These are phyloP conservation scores for Trichosporon inkin DNA, from an alignment of 1,284 basidiomycete genomes.

Conservation along the genomic window DNA sequence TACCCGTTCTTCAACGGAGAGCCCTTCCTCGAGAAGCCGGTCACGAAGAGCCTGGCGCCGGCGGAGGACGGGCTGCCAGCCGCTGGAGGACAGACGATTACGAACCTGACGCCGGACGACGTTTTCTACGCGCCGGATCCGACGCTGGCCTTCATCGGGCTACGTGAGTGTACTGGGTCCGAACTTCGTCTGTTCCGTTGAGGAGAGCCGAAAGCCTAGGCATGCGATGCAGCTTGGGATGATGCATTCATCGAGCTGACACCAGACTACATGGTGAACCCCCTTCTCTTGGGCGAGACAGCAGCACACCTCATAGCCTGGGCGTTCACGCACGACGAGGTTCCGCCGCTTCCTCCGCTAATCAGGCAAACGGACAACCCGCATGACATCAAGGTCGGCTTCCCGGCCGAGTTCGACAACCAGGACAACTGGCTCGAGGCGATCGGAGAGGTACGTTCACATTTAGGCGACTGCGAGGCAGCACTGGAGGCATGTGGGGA, in stretches of 20 bases:
- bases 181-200: too few species aligned
- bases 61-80: slow-evolving; percentile 14
- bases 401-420: slow-evolving; percentile 25
- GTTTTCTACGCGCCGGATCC: slow-evolving; percentile 49
- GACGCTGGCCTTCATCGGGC: slow-evolving; percentile 43
- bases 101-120: slow-evolving; percentile 21
- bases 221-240: too few species aligned
- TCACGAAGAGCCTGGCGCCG: slow-evolving; percentile 19
- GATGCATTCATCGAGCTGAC: background rate
- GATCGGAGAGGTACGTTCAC: slow-evolving; percentile 25
- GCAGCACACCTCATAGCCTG: slow-evolving; percentile 44
- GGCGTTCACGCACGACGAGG: slow-evolving; percentile 14
- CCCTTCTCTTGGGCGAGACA: slow-evolving; percentile 52
- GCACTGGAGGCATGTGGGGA: background rate
- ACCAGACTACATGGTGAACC: slow-evolving; percentile 48
- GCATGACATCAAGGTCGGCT: slow-evolving; percentile 21
- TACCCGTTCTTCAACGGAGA: slow-evolving; percentile 45
- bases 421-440: slow-evolving; percentile 28
- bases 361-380: slow-evolving; percentile 15
- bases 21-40: slow-evolving; percentile 22
- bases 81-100: slow-evolving; percentile 25
- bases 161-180: slow-evolving; percentile 46
- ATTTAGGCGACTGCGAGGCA: background rate
- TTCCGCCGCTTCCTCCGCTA: slow-evolving; percentile 26
- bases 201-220: too few species aligned